Evolutionary conservation across 192 early-diverging fungal species (phyloP).

Genomic region (Bifiguratus adelaidae): DNA sequence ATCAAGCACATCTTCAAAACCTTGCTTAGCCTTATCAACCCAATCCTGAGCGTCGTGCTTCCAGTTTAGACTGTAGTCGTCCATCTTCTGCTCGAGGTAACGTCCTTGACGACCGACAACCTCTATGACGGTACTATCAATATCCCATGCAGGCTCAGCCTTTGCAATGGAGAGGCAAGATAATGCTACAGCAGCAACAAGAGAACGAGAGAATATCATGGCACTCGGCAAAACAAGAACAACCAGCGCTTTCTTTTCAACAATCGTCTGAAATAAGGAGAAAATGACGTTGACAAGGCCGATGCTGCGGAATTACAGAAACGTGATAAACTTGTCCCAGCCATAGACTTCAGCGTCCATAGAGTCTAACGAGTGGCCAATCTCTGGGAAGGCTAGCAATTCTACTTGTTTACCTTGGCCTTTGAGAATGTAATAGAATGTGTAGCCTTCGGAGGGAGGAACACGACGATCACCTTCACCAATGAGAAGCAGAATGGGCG

Average conservation of each 20-base stretch:
- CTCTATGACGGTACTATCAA: background rate
- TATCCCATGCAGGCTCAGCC: background rate
- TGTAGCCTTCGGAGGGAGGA: constrained; percentile 48
- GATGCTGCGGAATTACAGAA: too few relatives aligned
- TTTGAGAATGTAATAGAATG: constrained; percentile 22
- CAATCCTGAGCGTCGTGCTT: background rate
- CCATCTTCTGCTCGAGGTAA: background rate
- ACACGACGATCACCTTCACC: constrained; percentile 63
- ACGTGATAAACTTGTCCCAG: too few relatives aligned
- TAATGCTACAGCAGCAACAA: background rate
- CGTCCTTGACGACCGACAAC: too few relatives aligned
- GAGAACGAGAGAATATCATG: background rate
- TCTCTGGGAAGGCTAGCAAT: constrained; percentile 19
- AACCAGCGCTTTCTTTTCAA: too few relatives aligned
- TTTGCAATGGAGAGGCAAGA: background rate
- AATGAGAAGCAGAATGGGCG: constrained; percentile 56
- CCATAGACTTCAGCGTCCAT: constrained; percentile 28
- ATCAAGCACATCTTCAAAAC: constrained; percentile 18
- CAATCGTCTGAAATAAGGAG: too few relatives aligned
- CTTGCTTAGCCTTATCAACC: background rate
- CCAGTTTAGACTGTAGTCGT: background rate
- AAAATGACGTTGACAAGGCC: too few relatives aligned
- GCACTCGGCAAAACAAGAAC: background rate
- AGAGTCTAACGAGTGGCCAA: constrained; percentile 27
- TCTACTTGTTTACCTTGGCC: constrained; percentile 1